phyloP scores from a whole-genome alignment of 2,329 filamentous ascomycete species.

The Diaporthe ilicicola region DNA sequence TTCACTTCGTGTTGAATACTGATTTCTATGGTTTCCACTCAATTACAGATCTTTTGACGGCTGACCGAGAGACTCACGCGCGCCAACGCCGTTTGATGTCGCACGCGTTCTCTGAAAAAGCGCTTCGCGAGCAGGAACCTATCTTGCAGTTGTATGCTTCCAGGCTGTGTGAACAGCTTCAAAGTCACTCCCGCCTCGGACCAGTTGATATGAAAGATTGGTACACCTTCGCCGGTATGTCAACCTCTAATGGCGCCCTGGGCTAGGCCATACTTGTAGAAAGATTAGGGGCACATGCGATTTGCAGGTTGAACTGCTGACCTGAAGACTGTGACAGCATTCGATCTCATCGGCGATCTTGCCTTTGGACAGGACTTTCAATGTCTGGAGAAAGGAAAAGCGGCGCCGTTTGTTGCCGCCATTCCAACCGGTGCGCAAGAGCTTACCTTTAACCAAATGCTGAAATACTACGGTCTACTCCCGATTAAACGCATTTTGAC shows the following conservation, averaged over 20 bases:
- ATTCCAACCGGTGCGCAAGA: neutral
- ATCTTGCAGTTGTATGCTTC: neutral
- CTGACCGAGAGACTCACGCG: neutral
- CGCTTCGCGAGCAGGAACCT: neutral
- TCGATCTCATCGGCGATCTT: constrained; percentile 1
- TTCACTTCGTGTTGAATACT: too few relatives aligned
- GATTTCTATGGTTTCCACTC: neutral
- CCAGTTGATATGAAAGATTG: neutral
- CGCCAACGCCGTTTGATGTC: neutral
- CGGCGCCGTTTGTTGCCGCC: neutral
- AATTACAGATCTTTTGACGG: neutral
- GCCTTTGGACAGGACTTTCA: neutral
- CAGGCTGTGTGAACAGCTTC: neutral
- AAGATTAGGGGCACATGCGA: neutral
- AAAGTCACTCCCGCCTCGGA: neutral
- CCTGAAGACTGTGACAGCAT: neutral
- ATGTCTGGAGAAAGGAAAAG: neutral
- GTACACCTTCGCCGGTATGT: constrained; percentile 2
- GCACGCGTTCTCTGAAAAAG: neutral
- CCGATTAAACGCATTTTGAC: neutral
- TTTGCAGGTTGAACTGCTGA: neutral
- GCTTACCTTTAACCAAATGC: neutral
- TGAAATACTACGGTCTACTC: neutral
- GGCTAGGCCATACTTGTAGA: neutral
- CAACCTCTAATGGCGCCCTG: neutral